Conservation (phyloP, 768 basidiomycete species). For the Tricholoma furcatifolium region DNA sequence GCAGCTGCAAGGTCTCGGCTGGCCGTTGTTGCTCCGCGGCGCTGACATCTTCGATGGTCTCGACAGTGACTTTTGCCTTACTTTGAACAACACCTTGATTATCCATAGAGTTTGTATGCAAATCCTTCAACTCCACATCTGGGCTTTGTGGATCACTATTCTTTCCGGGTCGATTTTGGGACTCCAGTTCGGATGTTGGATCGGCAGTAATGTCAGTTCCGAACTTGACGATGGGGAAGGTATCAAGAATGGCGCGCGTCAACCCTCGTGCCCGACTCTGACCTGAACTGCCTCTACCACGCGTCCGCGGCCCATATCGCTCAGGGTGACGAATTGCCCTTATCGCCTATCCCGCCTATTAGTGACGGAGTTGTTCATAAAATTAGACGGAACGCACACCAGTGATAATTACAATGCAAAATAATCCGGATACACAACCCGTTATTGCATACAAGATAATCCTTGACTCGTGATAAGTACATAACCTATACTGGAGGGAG, state of each 20-base stretch:
- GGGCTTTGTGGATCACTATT: slow-evolving; percentile 24
- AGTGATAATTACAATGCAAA: slow-evolving; percentile 81
- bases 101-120: slow-evolving; percentile 14
- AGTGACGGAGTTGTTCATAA: slow-evolving; percentile 3
- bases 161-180: slow-evolving; percentile 14
- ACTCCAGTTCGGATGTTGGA: neutral
- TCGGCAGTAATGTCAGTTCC: slow-evolving; percentile 27
- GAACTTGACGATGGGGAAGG: slow-evolving; percentile 93
- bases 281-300: slow-evolving; percentile 36
- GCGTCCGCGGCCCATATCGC: slow-evolving; percentile 77
- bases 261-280: slow-evolving; percentile 82
- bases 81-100: neutral
- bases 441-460: slow-evolving; percentile 86
- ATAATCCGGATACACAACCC: slow-evolving; percentile 82
- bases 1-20: neutral
- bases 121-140: slow-evolving; percentile 14
- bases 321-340: slow-evolving; percentile 87
- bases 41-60: neutral
- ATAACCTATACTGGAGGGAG: slow-evolving; percentile 3
- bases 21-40: neutral
- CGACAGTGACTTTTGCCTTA: neutral
- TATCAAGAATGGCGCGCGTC: slow-evolving; percentile 91
- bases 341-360: slow-evolving; percentile 51
- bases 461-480: slow-evolving; percentile 37
- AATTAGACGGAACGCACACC: slow-evolving; percentile 53